Percentiles rank a stretch among this genome's conserved stretches.
phyloP scores from a whole-genome alignment of 306 rosid species.

The Leucaena leucocephala region DNA sequence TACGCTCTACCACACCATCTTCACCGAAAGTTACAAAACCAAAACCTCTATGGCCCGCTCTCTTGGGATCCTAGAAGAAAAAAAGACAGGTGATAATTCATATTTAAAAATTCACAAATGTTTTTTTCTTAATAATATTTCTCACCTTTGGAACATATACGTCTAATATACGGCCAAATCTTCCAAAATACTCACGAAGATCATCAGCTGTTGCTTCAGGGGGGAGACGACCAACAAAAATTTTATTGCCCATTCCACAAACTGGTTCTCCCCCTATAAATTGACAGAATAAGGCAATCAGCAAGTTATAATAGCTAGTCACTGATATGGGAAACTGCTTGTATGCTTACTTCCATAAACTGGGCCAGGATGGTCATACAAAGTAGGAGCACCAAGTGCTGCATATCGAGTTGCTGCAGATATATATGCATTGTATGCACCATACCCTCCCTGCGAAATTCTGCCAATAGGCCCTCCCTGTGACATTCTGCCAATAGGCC shows the following conservation, averaged over 20 bases:
- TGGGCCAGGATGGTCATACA: constrained; percentile 87
- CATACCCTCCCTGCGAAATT: constrained; percentile 84
- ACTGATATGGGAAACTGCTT: constrained; percentile 14
- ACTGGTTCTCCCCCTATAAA: constrained; percentile 80
- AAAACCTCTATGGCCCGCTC: constrained; percentile 82
- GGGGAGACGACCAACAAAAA: constrained; percentile 77
- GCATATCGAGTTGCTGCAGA: constrained; percentile 97
- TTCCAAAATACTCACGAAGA: constrained; percentile 75
- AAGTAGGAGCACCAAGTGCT: constrained; percentile 93
- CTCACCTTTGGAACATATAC: constrained; percentile 76
- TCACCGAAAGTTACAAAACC: constrained; percentile 84
- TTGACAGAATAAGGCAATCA: constrained; percentile 33
- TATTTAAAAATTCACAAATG: neutral
- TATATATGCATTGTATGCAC: constrained; percentile 95
- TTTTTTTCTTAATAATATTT: neutral
- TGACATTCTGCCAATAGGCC: constrained; percentile 44
- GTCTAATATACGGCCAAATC: constrained; percentile 74
- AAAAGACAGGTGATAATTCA: neutral
- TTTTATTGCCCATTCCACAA: constrained; percentile 67
- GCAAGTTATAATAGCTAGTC: constrained; percentile 20
- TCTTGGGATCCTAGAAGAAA: constrained; percentile 64
- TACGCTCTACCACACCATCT: constrained; percentile 80
- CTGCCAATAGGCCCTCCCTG: constrained; percentile 40
- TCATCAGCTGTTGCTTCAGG: constrained; percentile 72
- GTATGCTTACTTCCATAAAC: constrained; percentile 80